phyloP scores from a whole-genome alignment of 192 early-diverging fungal genomes.

The Martensiomyces pterosporus region DNA sequence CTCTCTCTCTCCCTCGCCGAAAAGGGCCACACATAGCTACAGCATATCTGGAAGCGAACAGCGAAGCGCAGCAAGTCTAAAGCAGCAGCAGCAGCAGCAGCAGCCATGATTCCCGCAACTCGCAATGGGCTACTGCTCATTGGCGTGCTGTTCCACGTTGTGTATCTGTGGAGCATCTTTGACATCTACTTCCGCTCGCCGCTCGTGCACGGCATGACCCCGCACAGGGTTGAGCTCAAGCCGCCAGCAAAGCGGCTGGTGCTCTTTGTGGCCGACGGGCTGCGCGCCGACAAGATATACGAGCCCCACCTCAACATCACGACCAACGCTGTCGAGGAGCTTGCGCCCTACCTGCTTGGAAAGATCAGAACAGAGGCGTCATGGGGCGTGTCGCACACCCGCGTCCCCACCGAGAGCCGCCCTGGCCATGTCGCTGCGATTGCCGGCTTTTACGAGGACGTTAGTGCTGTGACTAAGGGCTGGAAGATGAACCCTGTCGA shows the following conservation, averaged over 20 bases:
- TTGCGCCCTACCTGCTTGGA: slow-evolving; percentile 55
- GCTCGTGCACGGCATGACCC: slow-evolving; percentile 94
- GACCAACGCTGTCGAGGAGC: slow-evolving; percentile 24
- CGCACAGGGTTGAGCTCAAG: slow-evolving; percentile 61
- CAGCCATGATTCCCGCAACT: slow-evolving; percentile 43
- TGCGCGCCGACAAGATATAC: slow-evolving; percentile 89
- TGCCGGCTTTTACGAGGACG: slow-evolving; percentile 98
- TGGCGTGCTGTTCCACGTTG: slow-evolving; percentile 86
- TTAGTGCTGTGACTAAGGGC: slow-evolving; percentile 94
- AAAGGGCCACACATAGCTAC: too few species aligned
- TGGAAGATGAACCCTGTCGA: slow-evolving; percentile 98
- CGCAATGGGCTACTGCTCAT: slow-evolving; percentile 63
- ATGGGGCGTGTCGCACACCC: slow-evolving; percentile 86
- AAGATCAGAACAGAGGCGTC: slow-evolving; percentile 59
- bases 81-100: too few species aligned
- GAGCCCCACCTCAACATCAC: slow-evolving; percentile 61
- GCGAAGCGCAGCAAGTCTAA: too few species aligned
- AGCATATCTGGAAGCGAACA: too few species aligned
- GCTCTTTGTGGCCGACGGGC: slow-evolving; percentile 87
- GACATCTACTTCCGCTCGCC: slow-evolving; percentile 99
- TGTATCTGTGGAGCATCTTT: slow-evolving; percentile 89
- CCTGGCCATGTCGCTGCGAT: slow-evolving; percentile 98
- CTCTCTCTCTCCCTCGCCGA: too few species aligned
- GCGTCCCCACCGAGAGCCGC: slow-evolving; percentile 92
- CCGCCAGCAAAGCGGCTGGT: slow-evolving; percentile 84